Evolutionary conservation across 192 early-diverging fungal species (phyloP).

Genomic region (Coemansia furcata): DNA sequence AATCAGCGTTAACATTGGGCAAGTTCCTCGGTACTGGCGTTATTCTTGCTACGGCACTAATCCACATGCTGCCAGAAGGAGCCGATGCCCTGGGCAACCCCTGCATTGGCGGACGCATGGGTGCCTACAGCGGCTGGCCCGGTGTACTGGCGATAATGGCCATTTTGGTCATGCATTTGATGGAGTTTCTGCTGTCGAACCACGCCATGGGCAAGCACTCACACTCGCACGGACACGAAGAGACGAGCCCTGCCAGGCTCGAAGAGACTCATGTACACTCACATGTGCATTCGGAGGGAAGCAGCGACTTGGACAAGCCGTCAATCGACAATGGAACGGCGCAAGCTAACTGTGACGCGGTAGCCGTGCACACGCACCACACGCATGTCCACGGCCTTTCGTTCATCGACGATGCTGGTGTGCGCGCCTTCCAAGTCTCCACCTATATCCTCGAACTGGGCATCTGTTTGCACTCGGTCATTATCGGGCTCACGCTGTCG

Average conservation of each 20-base stretch:
- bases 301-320: not conserved
- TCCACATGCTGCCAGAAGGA: conserved; percentile 72
- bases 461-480: conserved; percentile 72
- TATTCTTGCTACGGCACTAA: conserved; percentile 72
- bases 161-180: conserved; percentile 62
- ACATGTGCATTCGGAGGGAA: not conserved
- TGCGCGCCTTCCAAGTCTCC: conserved; percentile 39
- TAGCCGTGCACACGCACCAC: conserved; percentile 51
- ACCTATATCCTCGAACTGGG: conserved; percentile 76
- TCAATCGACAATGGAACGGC: not conserved
- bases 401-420: conserved; percentile 15
- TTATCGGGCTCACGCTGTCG: conserved; percentile 70
- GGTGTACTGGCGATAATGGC: conserved; percentile 62
- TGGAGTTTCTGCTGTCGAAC: conserved; percentile 58
- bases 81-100: conserved; percentile 53
- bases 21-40: conserved; percentile 69
- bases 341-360: conserved; percentile 32
- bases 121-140: conserved; percentile 54
- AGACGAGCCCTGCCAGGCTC: not conserved
- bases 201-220: conserved; percentile 43
- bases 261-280: not conserved
- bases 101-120: conserved; percentile 56
- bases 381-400: conserved; percentile 49
- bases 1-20: conserved; percentile 46
- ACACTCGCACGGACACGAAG: conserved; percentile 20